Evolutionary conservation across 768 basidiomycete genomes (phyloP).

Genomic region (Pleurotus djamor): DNA sequence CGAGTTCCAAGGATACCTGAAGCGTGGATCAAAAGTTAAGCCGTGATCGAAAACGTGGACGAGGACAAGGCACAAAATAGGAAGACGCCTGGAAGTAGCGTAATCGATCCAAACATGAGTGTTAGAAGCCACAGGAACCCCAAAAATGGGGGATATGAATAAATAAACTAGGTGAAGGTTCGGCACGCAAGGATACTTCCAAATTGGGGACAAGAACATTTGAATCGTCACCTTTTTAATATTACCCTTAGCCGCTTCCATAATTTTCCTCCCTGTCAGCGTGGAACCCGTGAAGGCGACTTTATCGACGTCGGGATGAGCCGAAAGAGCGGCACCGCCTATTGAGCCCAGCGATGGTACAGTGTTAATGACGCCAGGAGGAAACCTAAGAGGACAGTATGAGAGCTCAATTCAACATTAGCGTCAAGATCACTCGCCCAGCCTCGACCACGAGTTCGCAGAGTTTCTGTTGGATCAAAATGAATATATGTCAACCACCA

Average conservation of each 20-base stretch:
- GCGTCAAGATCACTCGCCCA: constrained; percentile 48
- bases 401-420: constrained; percentile 8
- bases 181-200: constrained; percentile 3
- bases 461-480: constrained; percentile 55
- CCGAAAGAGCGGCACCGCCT: constrained; percentile 82
- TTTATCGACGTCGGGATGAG: constrained; percentile 88
- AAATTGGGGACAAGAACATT: constrained; percentile 1
- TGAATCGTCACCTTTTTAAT: constrained; percentile 71
- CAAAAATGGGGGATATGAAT: neutral
- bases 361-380: constrained; percentile 89
- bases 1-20: constrained; percentile 88
- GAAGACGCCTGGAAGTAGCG: neutral
- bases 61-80: neutral
- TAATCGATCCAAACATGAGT: neutral
- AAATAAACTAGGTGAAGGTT: neutral
- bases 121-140: neutral
- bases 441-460: constrained; percentile 82
- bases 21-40: constrained; percentile 10
- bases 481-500: constrained; percentile 8
- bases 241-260: constrained; percentile 91
- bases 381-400: constrained; percentile 52
- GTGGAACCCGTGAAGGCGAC: constrained; percentile 96
- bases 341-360: constrained; percentile 79
- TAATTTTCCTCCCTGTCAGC: constrained; percentile 83
- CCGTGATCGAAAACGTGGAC: neutral